Base-by-base conservation (phyloP, 1,284 basidiomycete genomes). In the Irpex sp. region DNA sequence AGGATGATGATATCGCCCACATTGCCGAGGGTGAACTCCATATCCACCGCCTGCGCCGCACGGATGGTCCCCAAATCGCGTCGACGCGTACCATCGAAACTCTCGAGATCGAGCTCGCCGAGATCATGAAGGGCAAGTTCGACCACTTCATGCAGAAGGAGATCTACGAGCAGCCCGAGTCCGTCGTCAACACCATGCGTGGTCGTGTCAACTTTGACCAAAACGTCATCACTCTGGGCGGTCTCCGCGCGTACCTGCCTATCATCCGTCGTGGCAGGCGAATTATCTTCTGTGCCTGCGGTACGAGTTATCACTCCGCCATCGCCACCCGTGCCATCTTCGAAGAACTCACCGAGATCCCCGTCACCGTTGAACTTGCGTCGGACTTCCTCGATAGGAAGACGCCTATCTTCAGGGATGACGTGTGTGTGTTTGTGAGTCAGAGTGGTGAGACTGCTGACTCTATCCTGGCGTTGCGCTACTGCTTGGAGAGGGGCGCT, bases 141-240 rank as follows among this genome's bases (percentile, higher is more conserved):
- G 94, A 97, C 76, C 96, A 97, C 78, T 99, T 99, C 79, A 99
- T 99, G 97, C 97, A 99, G 78, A 99, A 99, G 83, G 97, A 99
- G 79, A 99, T 99, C 74, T 99, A 97, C 84, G 97, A 99, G 77
- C 97, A 99, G 79, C 97, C 97, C 65, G 97, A 99, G 75, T 98
- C 95, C 56, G 97, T 99, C 69, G 95, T 99, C 79, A 99, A 99
- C 86, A 99, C 97, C 59, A 99, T 99, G 97, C 94, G 97, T 87
- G 97, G 97, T 67, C 94, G 97, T 71, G 94, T 99, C 83, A 99
- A 98, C 87, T 99, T 99, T 75, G 97, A 99, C 76, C 88, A 85
- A 62, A 88, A 93, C 77, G 84, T 85, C 67, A 93, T 99, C 75
- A 98, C 92, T 21, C 90, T 99, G 57, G 97, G 97, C 76, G 97